Evolutionary conservation across 345 rosid genomes (phyloP).

Genomic region (Eucalyptus sp.): DNA sequence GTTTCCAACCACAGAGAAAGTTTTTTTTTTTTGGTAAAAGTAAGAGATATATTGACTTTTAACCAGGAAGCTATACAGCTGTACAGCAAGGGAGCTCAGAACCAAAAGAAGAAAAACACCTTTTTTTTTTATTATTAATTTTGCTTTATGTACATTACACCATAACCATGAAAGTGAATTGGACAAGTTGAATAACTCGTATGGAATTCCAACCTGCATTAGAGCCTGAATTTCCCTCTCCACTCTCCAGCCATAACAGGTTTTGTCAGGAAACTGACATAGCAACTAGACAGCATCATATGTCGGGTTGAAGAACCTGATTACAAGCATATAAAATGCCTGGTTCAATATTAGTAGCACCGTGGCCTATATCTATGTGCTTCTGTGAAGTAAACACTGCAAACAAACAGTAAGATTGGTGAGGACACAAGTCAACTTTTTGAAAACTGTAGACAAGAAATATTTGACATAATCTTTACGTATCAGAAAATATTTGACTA

Average conservation of each 20-base stretch:
- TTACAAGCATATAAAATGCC: constrained; percentile 16
- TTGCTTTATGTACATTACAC: not conserved
- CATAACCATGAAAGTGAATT: not conserved
- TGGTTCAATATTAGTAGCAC: constrained; percentile 54
- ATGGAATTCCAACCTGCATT: constrained; percentile 36
- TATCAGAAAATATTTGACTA: constrained; percentile 11
- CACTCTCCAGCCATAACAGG: constrained; percentile 26
- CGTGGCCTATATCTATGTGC: constrained; percentile 59
- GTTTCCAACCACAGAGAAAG: not conserved
- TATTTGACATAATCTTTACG: constrained; percentile 16
- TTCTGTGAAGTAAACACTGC: constrained; percentile 56
- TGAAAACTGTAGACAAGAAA: not conserved
- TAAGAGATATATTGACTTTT: too few relatives aligned
- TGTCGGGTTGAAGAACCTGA: not conserved
- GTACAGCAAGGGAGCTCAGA: too few relatives aligned
- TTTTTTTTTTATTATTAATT: too few relatives aligned
- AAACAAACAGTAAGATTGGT: not conserved
- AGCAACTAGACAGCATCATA: not conserved
- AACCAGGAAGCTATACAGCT: too few relatives aligned
- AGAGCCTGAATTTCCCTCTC: constrained; percentile 79
- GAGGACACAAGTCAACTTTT: not conserved
- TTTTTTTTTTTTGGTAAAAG: not conserved
- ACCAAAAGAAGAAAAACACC: not conserved
- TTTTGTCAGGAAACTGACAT: not conserved
- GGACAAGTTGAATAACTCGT: not conserved